phyloP scores from a whole-genome alignment of 2,329 filamentous ascomycete species.

The Monosporascus sp. region DNA sequence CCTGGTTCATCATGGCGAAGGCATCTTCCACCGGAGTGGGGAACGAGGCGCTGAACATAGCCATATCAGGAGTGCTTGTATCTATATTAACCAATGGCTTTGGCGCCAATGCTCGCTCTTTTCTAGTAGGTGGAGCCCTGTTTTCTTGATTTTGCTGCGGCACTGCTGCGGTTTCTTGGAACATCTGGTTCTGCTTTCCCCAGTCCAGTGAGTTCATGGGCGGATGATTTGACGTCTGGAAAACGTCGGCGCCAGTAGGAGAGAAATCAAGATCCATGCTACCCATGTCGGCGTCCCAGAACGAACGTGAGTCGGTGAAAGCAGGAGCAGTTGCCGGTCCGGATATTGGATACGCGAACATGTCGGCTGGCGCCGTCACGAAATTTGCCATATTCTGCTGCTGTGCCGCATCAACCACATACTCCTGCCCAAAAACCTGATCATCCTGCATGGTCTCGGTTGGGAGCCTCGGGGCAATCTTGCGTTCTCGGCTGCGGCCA shows the following conservation, averaged over 20 bases:
- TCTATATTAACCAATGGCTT: slow-evolving; percentile 40
- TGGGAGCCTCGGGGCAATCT: slow-evolving; percentile 45
- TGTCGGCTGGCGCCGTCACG: slow-evolving; percentile 44
- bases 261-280: slow-evolving; percentile 58
- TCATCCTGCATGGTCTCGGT: slow-evolving; percentile 52
- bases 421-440: slow-evolving; percentile 49
- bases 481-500: slow-evolving; percentile 48
- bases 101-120: slow-evolving; percentile 44
- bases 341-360: slow-evolving; percentile 58
- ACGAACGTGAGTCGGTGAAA: slow-evolving; percentile 38
- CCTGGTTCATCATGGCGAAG: slow-evolving; percentile 43
- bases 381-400: slow-evolving; percentile 43
- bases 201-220: slow-evolving; percentile 52
- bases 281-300: slow-evolving; percentile 55
- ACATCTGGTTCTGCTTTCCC: slow-evolving; percentile 50
- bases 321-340: slow-evolving; percentile 45
- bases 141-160: slow-evolving; percentile 32
- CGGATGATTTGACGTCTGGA: slow-evolving; percentile 39
- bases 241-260: slow-evolving; percentile 37
- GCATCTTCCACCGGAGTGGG: slow-evolving; percentile 42
- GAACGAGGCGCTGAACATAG: slow-evolving; percentile 38
- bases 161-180: slow-evolving; percentile 40
- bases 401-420: slow-evolving; percentile 42
- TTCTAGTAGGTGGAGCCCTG: slow-evolving; percentile 30
- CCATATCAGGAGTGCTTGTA: slow-evolving; percentile 30